A percentile compares a stretch with the other conserved stretches of the same genome.
phyloP scores from a whole-genome alignment of 306 rosid genomes.

The Vachellia pachyceras region DNA sequence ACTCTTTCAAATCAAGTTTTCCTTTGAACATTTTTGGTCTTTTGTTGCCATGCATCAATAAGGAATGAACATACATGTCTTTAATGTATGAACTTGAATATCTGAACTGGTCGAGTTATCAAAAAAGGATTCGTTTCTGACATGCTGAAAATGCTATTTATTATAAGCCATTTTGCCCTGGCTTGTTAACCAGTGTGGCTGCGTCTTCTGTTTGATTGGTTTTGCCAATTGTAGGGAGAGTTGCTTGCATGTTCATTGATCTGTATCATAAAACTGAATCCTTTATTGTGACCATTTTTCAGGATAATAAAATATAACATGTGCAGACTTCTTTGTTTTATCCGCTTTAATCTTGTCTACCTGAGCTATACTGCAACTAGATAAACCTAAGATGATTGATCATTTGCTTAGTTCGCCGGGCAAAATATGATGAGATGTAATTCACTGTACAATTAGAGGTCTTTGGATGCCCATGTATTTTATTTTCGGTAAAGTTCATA shows the following conservation, averaged over 20 bases:
- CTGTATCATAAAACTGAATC: not conserved
- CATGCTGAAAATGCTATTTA: not conserved
- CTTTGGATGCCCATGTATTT: not conserved
- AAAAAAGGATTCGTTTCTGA: not conserved
- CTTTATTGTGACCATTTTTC: not conserved
- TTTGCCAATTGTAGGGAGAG: not conserved
- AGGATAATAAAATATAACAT: not conserved
- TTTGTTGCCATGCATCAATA: not conserved
- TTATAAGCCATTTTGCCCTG: not conserved
- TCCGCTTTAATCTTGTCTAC: constrained; percentile 1
- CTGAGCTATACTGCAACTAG: not conserved
- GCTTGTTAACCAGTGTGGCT: not conserved
- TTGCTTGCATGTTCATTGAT: not conserved
- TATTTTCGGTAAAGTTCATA: not conserved
- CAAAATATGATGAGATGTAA: not conserved
- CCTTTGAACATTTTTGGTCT: not conserved
- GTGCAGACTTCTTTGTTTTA: not conserved
- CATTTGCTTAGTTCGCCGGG: not conserved
- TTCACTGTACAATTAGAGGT: not conserved
- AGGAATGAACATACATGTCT: not conserved
- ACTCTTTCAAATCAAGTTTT: not conserved
- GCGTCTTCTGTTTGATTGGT: not conserved
- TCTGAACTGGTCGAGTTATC: not conserved
- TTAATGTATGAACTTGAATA: not conserved
- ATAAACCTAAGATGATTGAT: not conserved